A percentile compares a stretch with the other conserved stretches of the same genome.
These are phyloP conservation scores for Beta macrorhiza DNA, from an alignment of 179 eudicot genomes.

Conservation along the genomic window DNA sequence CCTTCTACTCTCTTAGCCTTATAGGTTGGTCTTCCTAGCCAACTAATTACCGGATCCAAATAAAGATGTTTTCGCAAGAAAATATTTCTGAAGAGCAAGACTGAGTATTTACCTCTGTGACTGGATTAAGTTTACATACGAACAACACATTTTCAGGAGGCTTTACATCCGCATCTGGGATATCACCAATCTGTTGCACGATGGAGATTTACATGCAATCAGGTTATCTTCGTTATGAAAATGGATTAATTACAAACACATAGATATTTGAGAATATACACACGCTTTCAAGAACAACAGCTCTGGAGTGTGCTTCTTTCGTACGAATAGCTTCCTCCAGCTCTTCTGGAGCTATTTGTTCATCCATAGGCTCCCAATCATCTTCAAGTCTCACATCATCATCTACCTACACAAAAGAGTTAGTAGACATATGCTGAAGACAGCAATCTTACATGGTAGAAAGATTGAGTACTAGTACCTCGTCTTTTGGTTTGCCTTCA, in stretches of 20 bases:
- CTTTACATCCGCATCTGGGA: slow-evolving; percentile 92
- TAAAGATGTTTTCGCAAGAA: neutral
- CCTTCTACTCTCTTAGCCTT: neutral
- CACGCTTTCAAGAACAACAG: slow-evolving; percentile 94
- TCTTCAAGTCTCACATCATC: slow-evolving; percentile 95
- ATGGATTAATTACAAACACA: neutral
- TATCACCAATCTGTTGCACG: slow-evolving; percentile 79
- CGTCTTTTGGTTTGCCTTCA: slow-evolving; percentile 90
- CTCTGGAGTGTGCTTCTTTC: slow-evolving; percentile 92
- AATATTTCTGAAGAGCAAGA: neutral
- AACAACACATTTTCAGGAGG: slow-evolving; percentile 93
- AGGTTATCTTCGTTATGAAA: neutral
- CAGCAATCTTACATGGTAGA: neutral
- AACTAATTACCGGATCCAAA: neutral
- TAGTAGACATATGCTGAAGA: neutral
- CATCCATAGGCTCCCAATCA: slow-evolving; percentile 98
- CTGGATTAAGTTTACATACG: slow-evolving; percentile 96
- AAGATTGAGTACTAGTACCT: slow-evolving; percentile 42
- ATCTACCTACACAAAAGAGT: slow-evolving; percentile 44
- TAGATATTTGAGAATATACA: slow-evolving; percentile 14
- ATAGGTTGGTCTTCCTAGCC: neutral
- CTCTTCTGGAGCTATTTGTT: slow-evolving; percentile 59
- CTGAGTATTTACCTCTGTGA: slow-evolving; percentile 69
- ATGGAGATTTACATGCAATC: slow-evolving; percentile 5
- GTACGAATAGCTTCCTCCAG: slow-evolving; percentile 78